Evolutionary conservation across 1,139 yeast genomes (phyloP).

Genomic region (Blastobotrys serpentis): DNA sequence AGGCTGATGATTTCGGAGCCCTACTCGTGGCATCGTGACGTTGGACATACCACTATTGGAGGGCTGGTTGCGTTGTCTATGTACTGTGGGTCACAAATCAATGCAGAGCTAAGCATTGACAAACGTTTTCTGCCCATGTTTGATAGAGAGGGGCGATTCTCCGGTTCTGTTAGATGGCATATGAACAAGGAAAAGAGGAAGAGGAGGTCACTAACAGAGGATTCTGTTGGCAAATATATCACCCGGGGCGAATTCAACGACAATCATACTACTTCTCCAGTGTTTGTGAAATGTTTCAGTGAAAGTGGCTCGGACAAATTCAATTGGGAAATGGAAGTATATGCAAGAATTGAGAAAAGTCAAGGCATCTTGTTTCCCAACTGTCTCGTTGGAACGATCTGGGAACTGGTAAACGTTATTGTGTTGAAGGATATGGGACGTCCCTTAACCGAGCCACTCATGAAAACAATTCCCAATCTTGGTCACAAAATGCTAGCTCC

Average conservation of each 20-base stretch:
- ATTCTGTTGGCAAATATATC: constrained; percentile 8
- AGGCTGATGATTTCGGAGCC: constrained; percentile 13
- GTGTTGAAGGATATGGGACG: constrained; percentile 13
- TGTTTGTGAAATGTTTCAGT: constrained; percentile 9
- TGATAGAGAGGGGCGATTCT: constrained; percentile 9
- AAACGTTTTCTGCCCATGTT: constrained; percentile 2
- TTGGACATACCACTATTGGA: constrained; percentile 17
- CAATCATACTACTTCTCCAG: not conserved
- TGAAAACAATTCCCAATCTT: constrained; percentile 11
- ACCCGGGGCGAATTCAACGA: constrained; percentile 1
- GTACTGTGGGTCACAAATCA: constrained; percentile 5
- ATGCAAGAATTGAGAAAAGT: constrained; percentile 11
- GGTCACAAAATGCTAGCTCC: constrained; percentile 13
- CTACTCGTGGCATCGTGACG: constrained; percentile 13
- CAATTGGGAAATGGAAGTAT: constrained; percentile 20
- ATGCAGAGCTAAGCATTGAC: too few relatives aligned
- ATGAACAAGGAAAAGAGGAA: too few relatives aligned
- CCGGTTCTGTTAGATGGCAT: constrained; percentile 7
- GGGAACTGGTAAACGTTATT: constrained; percentile 16
- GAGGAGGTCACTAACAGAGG: too few relatives aligned
- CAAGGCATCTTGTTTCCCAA: constrained; percentile 15
- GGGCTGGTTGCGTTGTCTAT: constrained; percentile 16
- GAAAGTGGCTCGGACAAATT: constrained; percentile 13
- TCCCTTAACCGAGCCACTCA: constrained; percentile 3
- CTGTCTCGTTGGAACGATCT: constrained; percentile 13